A percentile compares a stretch with the other conserved stretches of the same genome.
Conservation (phyloP, 805 yeast genomes). For the Wickerhamiella bombiphila region DNA sequence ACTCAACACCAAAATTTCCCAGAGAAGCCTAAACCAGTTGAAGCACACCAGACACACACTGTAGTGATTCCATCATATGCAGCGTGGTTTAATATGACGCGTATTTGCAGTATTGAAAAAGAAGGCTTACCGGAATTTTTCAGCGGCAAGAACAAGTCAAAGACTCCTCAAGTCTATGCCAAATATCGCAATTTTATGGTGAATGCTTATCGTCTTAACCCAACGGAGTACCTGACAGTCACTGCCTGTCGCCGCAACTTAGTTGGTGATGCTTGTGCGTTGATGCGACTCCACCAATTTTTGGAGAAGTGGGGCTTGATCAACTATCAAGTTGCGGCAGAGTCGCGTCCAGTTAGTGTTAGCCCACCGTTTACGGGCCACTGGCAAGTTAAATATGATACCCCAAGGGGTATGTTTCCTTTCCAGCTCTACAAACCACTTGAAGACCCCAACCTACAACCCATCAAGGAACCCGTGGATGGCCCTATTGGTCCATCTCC, state of each 20-base stretch:
- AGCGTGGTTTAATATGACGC: slow-evolving; percentile 65
- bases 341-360: slow-evolving; percentile 44
- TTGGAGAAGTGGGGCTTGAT: slow-evolving; percentile 85
- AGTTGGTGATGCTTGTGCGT: slow-evolving; percentile 82
- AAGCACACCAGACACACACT: slow-evolving; percentile 51
- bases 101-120: slow-evolving; percentile 61
- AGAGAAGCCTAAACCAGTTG: neutral
- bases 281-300: slow-evolving; percentile 71
- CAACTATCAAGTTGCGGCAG: slow-evolving; percentile 81
- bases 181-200: slow-evolving; percentile 81
- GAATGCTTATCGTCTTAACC: slow-evolving; percentile 75
- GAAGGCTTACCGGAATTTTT: slow-evolving; percentile 83
- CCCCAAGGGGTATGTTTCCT: slow-evolving; percentile 86
- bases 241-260: slow-evolving; percentile 84
- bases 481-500: neutral
- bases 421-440: slow-evolving; percentile 68
- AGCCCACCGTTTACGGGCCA: slow-evolving; percentile 68
- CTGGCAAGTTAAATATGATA: slow-evolving; percentile 63
- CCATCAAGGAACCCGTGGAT: slow-evolving; percentile 5
- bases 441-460: slow-evolving; percentile 27
- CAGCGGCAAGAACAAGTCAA: slow-evolving; percentile 42
- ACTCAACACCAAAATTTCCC: no score
- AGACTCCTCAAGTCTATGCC: slow-evolving; percentile 67
- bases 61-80: slow-evolving; percentile 79
- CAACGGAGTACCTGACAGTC: slow-evolving; percentile 75